Conservation (phyloP, 2,329 filamentous ascomycete genomes). For the Pseudogymnoascus sp. region DNA sequence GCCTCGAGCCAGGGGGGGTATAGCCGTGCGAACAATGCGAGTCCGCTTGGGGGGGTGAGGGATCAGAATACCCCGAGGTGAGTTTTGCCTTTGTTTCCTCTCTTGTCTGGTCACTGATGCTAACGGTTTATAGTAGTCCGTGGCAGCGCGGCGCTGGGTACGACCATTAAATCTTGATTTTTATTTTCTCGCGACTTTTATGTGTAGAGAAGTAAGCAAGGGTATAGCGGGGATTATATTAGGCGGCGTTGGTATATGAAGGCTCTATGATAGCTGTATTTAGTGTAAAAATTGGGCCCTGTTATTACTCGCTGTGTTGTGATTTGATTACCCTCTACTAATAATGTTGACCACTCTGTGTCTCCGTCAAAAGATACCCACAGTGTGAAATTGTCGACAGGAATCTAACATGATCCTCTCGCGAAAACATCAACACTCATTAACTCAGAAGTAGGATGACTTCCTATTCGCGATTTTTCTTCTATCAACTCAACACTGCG, state of each 20-base stretch:
- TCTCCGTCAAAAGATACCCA: not conserved
- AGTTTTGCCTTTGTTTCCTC: constrained; percentile 21
- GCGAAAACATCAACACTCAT: too few species aligned
- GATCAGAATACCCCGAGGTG: constrained; percentile 33
- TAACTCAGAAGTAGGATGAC: too few species aligned
- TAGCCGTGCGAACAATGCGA: constrained; percentile 36
- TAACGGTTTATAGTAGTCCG: constrained; percentile 36
- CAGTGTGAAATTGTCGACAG: not conserved
- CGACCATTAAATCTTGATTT: constrained; percentile 36
- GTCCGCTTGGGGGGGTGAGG: not conserved
- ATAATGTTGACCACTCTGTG: not conserved
- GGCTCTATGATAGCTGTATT: not conserved
- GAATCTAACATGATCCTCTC: not conserved
- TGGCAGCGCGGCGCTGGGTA: constrained; percentile 54
- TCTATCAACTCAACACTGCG: too few species aligned
- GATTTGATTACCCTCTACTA: not conserved
- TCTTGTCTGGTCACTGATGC: constrained; percentile 15
- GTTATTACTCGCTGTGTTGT: not conserved
- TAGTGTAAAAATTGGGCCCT: not conserved
- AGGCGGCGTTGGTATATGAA: not conserved
- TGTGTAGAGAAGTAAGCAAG: not conserved
- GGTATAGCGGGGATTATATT: not conserved
- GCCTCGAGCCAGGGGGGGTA: constrained; percentile 27
- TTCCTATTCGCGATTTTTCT: too few species aligned
- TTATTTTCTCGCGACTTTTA: not conserved